Evolutionary conservation across 148 eudicot genomes (phyloP).

Genomic region (Rhododendron mucronatum): DNA sequence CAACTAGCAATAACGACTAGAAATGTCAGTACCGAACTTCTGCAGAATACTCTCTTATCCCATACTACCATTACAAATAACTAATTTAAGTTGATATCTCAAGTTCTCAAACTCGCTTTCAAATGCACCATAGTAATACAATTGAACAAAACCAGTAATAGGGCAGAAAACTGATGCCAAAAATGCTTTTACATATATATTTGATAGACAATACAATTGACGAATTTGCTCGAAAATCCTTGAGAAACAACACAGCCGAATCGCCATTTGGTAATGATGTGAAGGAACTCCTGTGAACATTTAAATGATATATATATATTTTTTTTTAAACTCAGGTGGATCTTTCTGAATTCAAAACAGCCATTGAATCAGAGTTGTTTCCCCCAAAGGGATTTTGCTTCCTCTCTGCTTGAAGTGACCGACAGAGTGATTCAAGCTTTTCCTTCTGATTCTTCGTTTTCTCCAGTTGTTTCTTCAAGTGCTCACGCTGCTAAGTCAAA

Average conservation of each 20-base stretch:
- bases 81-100: background rate
- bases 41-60: background rate
- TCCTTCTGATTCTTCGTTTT: conserved; percentile 85
- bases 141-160: background rate
- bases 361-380: conserved; percentile 34
- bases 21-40: background rate
- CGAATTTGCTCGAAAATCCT: background rate
- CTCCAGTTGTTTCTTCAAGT: conserved; percentile 81
- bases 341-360: conserved; percentile 14
- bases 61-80: background rate
- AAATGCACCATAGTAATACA: background rate
- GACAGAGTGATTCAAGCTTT: conserved; percentile 86
- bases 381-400: conserved; percentile 40
- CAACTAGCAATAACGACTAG: background rate
- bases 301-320: background rate
- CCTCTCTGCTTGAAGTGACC: conserved; percentile 92
- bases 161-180: background rate
- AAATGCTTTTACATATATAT: background rate
- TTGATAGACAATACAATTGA: background rate
- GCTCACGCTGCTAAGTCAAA: conserved; percentile 66
- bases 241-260: background rate
- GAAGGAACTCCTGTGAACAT: background rate
- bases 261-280: background rate
- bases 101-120: background rate
- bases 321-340: background rate